Conservation (phyloP, 2,329 filamentous ascomycete genomes). For the Monosporascus ibericus region DNA sequence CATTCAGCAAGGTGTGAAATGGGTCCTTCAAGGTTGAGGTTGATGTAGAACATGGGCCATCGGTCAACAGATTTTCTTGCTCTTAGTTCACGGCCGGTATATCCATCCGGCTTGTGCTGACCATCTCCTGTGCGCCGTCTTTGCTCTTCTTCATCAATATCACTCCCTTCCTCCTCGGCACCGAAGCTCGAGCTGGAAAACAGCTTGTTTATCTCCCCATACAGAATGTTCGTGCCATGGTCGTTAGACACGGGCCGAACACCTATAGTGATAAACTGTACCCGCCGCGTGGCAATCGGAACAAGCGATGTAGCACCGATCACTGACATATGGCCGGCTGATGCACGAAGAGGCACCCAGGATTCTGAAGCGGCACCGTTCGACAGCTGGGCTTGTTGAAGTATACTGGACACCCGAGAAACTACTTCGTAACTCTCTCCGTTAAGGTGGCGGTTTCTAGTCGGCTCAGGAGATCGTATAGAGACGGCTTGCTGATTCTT, state of each 20-base stretch:
- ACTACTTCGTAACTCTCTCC: conserved; percentile 10
- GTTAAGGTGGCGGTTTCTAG: not conserved
- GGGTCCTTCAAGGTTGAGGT: conserved; percentile 40
- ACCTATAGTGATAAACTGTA: conserved; percentile 79
- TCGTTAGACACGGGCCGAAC: conserved; percentile 57
- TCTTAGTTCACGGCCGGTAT: conserved; percentile 45
- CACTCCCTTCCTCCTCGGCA: conserved; percentile 40
- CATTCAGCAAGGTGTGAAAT: conserved; percentile 6
- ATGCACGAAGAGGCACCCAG: conserved; percentile 70
- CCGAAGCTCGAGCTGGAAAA: conserved; percentile 78
- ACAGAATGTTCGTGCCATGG: conserved; percentile 58
- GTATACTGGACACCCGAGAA: conserved; percentile 39
- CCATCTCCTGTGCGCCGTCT: conserved; percentile 11
- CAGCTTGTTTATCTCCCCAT: conserved; percentile 69
- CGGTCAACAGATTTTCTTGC: conserved; percentile 64
- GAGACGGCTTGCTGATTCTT: conserved; percentile 29
- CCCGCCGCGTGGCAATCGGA: conserved; percentile 63
- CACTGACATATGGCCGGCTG: conserved; percentile 54
- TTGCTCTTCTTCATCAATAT: conserved; percentile 28
- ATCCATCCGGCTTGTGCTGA: conserved; percentile 37
- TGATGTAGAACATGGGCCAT: conserved; percentile 88
- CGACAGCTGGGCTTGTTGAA: conserved; percentile 62
- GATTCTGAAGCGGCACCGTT: conserved; percentile 41
- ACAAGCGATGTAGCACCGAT: conserved; percentile 64
- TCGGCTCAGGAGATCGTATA: conserved; percentile 24